Evolutionary conservation across 2,329 filamentous ascomycete genomes (phyloP).

Genomic region (Sphaerulina musiva): DNA sequence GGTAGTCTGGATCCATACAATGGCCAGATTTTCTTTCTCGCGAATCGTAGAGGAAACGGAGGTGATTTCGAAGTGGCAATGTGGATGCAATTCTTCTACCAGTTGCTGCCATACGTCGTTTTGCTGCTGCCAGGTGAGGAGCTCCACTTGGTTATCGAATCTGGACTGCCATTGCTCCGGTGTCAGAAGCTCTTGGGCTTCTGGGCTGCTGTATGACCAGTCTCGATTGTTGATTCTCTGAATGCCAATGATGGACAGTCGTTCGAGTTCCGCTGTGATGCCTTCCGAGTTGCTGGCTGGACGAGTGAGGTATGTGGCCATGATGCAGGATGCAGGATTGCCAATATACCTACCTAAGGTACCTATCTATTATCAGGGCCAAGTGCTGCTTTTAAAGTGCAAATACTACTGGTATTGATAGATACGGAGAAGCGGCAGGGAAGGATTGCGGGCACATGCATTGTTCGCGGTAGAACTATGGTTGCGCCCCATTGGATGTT

Average conservation of each 20-base stretch:
- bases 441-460: too few species aligned
- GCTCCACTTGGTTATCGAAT: conserved; percentile 9
- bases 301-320: background rate
- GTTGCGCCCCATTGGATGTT: too few species aligned
- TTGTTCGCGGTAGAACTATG: too few species aligned
- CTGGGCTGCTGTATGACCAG: conserved; percentile 12
- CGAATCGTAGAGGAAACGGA: conserved; percentile 8
- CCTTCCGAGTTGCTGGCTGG: background rate
- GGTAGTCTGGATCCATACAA: conserved; percentile 15
- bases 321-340: background rate
- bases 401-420: too few species aligned
- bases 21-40: conserved; percentile 10
- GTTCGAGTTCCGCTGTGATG: conserved; percentile 7
- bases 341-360: too few species aligned
- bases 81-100: conserved; percentile 9
- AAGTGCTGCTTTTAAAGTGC: too few species aligned
- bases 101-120: conserved; percentile 11
- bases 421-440: too few species aligned
- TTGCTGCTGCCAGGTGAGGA: conserved; percentile 12
- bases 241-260: conserved; percentile 10
- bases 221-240: conserved; percentile 15
- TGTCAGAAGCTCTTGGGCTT: conserved; percentile 9
- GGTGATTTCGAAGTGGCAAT: conserved; percentile 13
- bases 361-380: too few species aligned
- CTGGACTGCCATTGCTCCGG: conserved; percentile 11